Base-by-base conservation (phyloP, 441 rosid genomes). In the Eruca vesicaria region DNA sequence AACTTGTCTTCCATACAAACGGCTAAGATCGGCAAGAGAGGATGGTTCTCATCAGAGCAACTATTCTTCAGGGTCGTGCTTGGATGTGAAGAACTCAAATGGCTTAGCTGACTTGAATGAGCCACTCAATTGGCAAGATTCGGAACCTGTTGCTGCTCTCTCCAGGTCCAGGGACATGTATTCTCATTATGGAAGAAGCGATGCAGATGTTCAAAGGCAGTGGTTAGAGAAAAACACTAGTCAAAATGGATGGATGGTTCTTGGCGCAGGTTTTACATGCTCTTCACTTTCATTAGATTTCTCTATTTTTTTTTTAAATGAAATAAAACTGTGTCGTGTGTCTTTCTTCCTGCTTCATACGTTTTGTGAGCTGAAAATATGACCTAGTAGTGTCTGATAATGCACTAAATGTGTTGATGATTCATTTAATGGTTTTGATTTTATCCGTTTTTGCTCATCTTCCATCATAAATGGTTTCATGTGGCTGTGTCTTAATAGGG, bases 71-170 rank as follows among this genome's bases (percentile, higher is more conserved):
- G 69, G 69, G 11, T 75, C 79, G 28, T 61, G 36, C 64, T 69
- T 69, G 64, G 79, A 66, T 79, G 61, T 75, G 57, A 87, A 85
- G 70, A 80, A 83, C 68, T 82, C 80, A 70, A 81, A 66, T 73
- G 77, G 82, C 70, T 82, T 95, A 82, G 88, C 96, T 32, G 96
- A 95, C 85, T 82, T 93, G 82, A 95, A 92, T 72, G 88, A 93
- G 80, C 98, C 98, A n/a, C 68, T 84, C 75, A 84, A 74, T 56
- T 73, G 80, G 75, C 93, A 91, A 79, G 96, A 86, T 58, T 73
- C 77, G 38, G 77, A 77, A 45, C 73, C 61, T 29, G 60, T 56
- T 21, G 7, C 73, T 26, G 6, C 75, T 69, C 48, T 38, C 28
- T 62, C 79, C 9, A n/a, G n/a, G n/a, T n/a, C n/a, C n/a, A 69